Evolutionary conservation across 148 eudicot genomes (phyloP).

Genomic region (Spergularia marina): DNA sequence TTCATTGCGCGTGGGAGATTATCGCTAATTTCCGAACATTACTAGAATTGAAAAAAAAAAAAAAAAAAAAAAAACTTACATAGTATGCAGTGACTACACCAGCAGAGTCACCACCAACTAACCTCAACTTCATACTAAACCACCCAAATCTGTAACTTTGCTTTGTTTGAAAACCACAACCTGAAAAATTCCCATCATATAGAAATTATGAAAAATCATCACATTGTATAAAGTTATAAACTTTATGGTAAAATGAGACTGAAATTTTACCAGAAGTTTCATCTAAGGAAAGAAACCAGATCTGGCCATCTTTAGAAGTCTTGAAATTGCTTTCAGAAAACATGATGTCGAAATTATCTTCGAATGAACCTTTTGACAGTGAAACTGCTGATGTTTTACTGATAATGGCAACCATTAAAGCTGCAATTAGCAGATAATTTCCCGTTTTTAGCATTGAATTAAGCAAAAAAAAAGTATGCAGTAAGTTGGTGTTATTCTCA

Average conservation of each 20-base stretch:
- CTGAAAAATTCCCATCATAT: slow-evolving; percentile 31
- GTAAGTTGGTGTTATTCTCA: slow-evolving; percentile 3
- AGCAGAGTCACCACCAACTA: slow-evolving; percentile 90
- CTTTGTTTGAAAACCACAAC: slow-evolving; percentile 92
- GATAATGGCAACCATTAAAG: slow-evolving; percentile 30
- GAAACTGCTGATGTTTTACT: slow-evolving; percentile 38
- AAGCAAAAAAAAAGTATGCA: slow-evolving; percentile 5
- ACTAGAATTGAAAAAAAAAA: not conserved
- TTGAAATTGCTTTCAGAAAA: slow-evolving; percentile 72
- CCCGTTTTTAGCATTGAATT: slow-evolving; percentile 31
- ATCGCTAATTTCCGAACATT: slow-evolving; percentile 2
- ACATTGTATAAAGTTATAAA: too few species aligned
- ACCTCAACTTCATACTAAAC: slow-evolving; percentile 93
- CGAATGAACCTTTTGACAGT: slow-evolving; percentile 41
- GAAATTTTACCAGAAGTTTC: slow-evolving; percentile 53
- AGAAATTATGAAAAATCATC: not conserved
- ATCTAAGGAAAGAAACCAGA: slow-evolving; percentile 79
- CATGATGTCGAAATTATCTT: slow-evolving; percentile 60
- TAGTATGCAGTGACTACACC: slow-evolving; percentile 96
- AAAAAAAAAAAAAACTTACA: slow-evolving; percentile 40
- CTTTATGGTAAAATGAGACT: not conserved
- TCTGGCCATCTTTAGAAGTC: slow-evolving; percentile 77
- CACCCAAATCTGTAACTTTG: slow-evolving; percentile 92
- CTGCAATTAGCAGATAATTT: slow-evolving; percentile 24
- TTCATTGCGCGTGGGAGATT: not conserved